Evolutionary conservation across 768 basidiomycete genomes (phyloP), one percentile per base, ranked within the genome.

Genomic region (Floccularia luteovirens): DNA sequence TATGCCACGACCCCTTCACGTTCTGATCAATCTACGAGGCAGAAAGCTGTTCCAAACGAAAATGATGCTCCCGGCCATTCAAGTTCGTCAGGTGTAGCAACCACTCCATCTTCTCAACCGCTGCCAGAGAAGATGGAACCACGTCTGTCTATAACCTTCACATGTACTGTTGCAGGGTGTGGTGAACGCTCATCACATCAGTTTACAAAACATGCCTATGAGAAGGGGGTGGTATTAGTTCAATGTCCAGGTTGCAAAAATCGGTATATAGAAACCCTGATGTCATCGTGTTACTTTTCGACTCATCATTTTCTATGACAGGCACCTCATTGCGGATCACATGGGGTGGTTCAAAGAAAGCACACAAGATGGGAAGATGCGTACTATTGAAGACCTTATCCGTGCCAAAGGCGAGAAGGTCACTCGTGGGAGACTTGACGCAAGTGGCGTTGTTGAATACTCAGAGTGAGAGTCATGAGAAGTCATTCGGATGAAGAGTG

Each of bases 171-270:
- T 3, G 51, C 67, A 4, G 68, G 67, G 1, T 97, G 93, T 50
- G 70, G 70, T 7, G 58, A 66, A 43, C 81, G 94, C 2, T 93
- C 90, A 6, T 81, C 88, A 4, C 93, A 97, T 51, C 74, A 86
- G 45, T 97, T 98, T 58, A 74, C 88, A 4, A 83, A 79, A 55
- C 73, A 79, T 32, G 76, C 89, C 14, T 99, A 99, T 60, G 75
- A 85, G 55, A 75, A 71, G 32, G 94, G 94, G 0, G 80, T 97
- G 38, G 93, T 98, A 2, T 67, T 99, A 20, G 76, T 96, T 1
- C 76, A 92, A 55, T 99, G 94, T 63, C 92, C 93, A 1, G 75
- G 74, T 11, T 99, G 94, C 57, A 79, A 85, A 51, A 90, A 87
- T 51, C 67, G 93, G 87, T 90, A 54, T 39, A 79, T 61, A 8